Base-by-base conservation (phyloP, 805 yeast species). In the Debaryomyces castellii region DNA sequence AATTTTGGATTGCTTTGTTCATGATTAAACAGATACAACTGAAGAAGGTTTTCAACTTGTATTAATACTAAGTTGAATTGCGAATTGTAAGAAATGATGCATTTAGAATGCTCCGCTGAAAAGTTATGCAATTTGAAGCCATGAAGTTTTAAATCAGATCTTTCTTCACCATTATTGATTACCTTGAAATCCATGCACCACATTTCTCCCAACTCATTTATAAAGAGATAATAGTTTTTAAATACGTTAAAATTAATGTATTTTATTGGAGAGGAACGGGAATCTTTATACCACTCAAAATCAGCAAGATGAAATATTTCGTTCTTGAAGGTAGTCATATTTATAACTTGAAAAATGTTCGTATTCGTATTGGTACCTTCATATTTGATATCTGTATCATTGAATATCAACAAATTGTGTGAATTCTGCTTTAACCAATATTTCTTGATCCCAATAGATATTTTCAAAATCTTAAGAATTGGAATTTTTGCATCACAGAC, bases 351-450 rank as follows among this genome's bases (percentile, higher is more conserved):
- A 24, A 72, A 48, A 18, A 44, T 49, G 36, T 52, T 49, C 17
- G 53, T 50, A n/a, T 37, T 22, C 5, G 14, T 3, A n/a, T 20
- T 21, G 20, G 22, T 11, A 4, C 27, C 38, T 5, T 33, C 43
- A 23, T 16, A 33, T 24, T 41, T 42, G 20, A 45, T 51, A 45
- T 55, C 54, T 28, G 53, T 50, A 32, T 55, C 52, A 43, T 62
- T 70, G 51, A 54, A 61, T 12, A 70, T 54, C 12, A 70, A 54
- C 43, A 73, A 51, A 49, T 65, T 66, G 47, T 70, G 74, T 30
- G 75, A 69, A 48, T 69, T 67, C 21, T 62, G 58, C 41, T 69
- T 66, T 35, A 70, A 50, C 76, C 76, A 72, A 42, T 53, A 67
- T 12, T 59, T 47, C 4, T 53, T 44, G 10, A 69, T 51, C 0